Evolutionary conservation across 306 rosid genomes (phyloP).

Genomic region (Cucurbita maxima): DNA sequence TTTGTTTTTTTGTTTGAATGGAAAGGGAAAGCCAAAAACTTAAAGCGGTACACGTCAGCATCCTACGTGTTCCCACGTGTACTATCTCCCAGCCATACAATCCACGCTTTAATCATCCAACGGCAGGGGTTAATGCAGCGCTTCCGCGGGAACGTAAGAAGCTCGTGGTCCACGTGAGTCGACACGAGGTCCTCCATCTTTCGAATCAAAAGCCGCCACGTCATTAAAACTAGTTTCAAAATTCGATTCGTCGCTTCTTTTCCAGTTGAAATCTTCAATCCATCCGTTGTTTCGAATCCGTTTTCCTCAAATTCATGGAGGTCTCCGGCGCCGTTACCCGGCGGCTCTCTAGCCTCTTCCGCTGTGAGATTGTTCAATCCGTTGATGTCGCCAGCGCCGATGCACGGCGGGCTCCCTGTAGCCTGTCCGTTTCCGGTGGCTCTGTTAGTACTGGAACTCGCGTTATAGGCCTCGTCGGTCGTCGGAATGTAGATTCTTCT

Average conservation of each 20-base stretch:
- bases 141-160: conserved; percentile 3
- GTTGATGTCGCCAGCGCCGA: neutral
- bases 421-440: neutral
- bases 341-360: conserved; percentile 8
- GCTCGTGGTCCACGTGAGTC: neutral
- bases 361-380: neutral
- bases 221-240: neutral
- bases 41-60: neutral
- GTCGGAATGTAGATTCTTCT: conserved; percentile 11
- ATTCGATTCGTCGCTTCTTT: neutral
- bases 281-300: neutral
- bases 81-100: neutral
- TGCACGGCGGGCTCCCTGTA: neutral
- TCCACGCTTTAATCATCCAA: neutral
- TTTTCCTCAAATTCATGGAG: conserved; percentile 29
- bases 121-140: neutral
- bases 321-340: conserved; percentile 46
- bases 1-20: too few relatives aligned
- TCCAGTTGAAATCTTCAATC: neutral
- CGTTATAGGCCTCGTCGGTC: neutral
- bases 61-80: neutral
- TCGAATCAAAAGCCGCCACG: neutral
- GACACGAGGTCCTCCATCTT: neutral
- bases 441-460: neutral
- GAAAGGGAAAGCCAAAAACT: neutral